Conservation (phyloP, 2,329 filamentous ascomycete genomes). For the Ascocoryne sarcoides region DNA sequence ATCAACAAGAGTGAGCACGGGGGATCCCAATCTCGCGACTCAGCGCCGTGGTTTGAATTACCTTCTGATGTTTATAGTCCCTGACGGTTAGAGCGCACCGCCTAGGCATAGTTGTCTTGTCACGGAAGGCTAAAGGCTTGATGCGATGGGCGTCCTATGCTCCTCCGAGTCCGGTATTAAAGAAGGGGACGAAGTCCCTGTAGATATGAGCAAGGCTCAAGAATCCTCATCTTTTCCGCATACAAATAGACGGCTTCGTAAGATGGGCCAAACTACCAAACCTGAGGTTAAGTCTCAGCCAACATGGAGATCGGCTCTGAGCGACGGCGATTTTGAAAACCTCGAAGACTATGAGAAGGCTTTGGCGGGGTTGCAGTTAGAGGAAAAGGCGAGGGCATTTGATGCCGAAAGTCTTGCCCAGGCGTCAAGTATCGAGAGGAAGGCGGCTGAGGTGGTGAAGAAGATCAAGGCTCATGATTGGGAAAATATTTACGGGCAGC, state of each 20-base stretch:
- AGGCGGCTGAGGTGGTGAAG: constrained; percentile 22
- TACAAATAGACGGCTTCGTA: constrained; percentile 17
- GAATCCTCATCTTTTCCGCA: constrained; percentile 8
- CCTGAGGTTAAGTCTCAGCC: constrained; percentile 9
- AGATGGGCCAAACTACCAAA: constrained; percentile 19
- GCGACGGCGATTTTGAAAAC: constrained; percentile 13
- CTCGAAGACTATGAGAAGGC: constrained; percentile 17
- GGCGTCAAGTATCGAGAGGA: constrained; percentile 22
- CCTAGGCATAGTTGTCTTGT: constrained; percentile 7
- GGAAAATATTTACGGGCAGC: constrained; percentile 20
- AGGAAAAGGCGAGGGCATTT: constrained; percentile 23
- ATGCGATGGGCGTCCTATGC: constrained; percentile 25
- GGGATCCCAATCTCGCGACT: too few species aligned
- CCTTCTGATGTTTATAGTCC: too few species aligned
- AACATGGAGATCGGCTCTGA: constrained; percentile 10
- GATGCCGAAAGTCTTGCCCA: constrained; percentile 19
- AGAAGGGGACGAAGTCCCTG: constrained; percentile 20
- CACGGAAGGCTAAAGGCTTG: constrained; percentile 7
- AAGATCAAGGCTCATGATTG: constrained; percentile 24
- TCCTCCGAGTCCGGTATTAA: constrained; percentile 21
- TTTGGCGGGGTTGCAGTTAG: constrained; percentile 14
- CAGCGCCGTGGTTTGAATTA: too few species aligned
- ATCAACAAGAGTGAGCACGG: too few species aligned
- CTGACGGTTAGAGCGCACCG: too few species aligned
- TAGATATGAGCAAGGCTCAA: constrained; percentile 15